Evolutionary conservation across 768 basidiomycete species (phyloP), one percentile per base, ranked within the genome.

Genomic region (Megacollybia marginata): DNA sequence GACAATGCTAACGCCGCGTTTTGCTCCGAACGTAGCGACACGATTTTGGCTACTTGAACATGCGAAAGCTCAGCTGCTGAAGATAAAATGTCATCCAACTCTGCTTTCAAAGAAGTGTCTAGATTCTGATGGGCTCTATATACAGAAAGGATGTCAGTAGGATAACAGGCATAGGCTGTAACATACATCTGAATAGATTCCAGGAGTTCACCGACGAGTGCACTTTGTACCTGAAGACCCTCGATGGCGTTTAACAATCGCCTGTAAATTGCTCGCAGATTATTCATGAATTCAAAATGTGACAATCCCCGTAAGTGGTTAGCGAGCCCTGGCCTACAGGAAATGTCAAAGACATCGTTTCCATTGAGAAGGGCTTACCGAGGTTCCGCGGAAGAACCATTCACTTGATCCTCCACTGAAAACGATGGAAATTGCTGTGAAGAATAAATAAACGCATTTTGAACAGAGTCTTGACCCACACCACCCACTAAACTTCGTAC

Each of bases 1-100:
- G 74, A 67, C 33, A 97, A 67, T 19, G 80, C 72, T 19, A 98
- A 75, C 11, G 75, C 68, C 0, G 87, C 75, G 62, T 95, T 90
- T 54, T 85, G 82, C 54, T 95, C 91, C 12, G 84, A 74, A 28
- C 95, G 81, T 7, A 81, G 69, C 38, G 78, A 71, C 36, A 97
- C 67, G n/a, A 93, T 73, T 62, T 85, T 88, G 16, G 92, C 86
- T 1, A 80, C 80, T 23, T 89, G 79, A 9, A 83, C 79, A 63
- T 96, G 92, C 9, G 90, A 83, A 4, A 95, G 77, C 59, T 97
- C 95, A 18, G 90, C 80, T 1, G 85, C 79, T 0, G 90, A 83
- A 2, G 83, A 78, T 34, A 96, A 69, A 42, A 88, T 81, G 55
- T 94, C 92, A 8, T 72, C 62, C 9, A 93, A 66, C 47, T 93